Evolutionary conservation across 495 filamentous ascomycete species (phyloP), one percentile per base, ranked within the genome.

Genomic region (Tuber magnatum): DNA sequence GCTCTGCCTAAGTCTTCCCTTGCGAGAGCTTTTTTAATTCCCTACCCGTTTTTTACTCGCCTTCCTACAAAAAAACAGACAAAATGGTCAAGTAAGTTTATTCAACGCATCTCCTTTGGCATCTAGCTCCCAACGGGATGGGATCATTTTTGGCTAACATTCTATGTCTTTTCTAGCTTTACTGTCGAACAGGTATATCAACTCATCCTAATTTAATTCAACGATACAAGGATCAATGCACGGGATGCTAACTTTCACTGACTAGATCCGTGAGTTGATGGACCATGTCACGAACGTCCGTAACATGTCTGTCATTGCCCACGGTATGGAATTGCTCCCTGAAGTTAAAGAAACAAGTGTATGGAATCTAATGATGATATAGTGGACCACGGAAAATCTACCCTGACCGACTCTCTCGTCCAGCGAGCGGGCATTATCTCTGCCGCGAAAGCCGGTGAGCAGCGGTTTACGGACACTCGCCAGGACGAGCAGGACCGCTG

Each of bases 301-400:
- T 86, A 94, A 94, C 88, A 99, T 98, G 96, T 97, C 95, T 87
- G 95, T 99, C 86, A 99, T 99, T 92, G 95, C 95, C 85, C 95
- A 99, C 88, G 94, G 90, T 91, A 86, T 83, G 88, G 70, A 69
- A 43, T 41, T 28, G 1, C 20, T 14, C 56, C 73, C 44, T 72
- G 40, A 40, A 38, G 43, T 73, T 43, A 7, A 69, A 43, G 40
- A 46, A 72, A n/a, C 28, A 68, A 65, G 12, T 65, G 14, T 65
- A 12, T 35, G 28, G 28, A 65, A 65, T 65, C 28, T 65, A 65
- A 65, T 65, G 56, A 32, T 35, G 44, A 56, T 75, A 46, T 73
- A 92, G 91, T 99, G 89, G 95, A 99, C 88, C 95, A 99, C 90
- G 95, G 95, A 88, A 99, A 99, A 87, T 99, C 95, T 82, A 99